phyloP scores from a whole-genome alignment of 805 yeast species.

The Ogataea wickerhamii region DNA sequence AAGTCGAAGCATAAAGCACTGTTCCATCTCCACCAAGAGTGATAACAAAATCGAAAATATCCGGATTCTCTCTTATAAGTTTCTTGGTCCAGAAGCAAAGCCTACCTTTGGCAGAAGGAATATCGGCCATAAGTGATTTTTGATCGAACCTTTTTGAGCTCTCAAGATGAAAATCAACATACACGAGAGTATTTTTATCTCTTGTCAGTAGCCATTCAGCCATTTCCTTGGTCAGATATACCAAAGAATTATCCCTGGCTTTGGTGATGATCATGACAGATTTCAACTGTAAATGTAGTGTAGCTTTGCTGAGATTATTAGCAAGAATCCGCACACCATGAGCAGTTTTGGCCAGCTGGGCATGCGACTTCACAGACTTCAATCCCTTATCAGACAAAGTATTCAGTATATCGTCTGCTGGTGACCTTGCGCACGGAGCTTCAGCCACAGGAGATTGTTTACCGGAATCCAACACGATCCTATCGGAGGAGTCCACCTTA shows the following conservation, averaged over 20 bases:
- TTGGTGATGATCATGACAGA: conserved; percentile 84
- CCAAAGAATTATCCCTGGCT: conserved; percentile 77
- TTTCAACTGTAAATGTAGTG: conserved; percentile 63
- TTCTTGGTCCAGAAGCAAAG: conserved; percentile 69
- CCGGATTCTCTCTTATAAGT: conserved; percentile 44
- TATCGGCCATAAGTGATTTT: conserved; percentile 44
- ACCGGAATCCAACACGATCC: conserved; percentile 9
- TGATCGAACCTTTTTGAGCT: conserved; percentile 62
- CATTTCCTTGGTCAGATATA: conserved; percentile 71
- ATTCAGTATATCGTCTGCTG: conserved; percentile 18
- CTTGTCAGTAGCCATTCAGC: conserved; percentile 66
- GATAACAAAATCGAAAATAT: conserved; percentile 67
- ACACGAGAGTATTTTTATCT: conserved; percentile 38
- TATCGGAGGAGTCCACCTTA: conserved; percentile 16
- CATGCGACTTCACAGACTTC: conserved; percentile 60
- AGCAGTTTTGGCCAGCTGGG: conserved; percentile 75
- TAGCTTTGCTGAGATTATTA: conserved; percentile 66
- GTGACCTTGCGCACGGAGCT: conserved; percentile 3
- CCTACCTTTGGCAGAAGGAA: conserved; percentile 42
- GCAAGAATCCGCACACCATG: conserved; percentile 75
- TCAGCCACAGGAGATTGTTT: conserved; percentile 2
- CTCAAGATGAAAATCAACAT: conserved; percentile 69
- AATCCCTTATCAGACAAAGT: conserved; percentile 38
- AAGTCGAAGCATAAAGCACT: conserved; percentile 79
- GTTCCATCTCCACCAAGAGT: conserved; percentile 98